Conservation (phyloP, 352 stramenopile genomes). For the Globisporangium spiculum region DNA sequence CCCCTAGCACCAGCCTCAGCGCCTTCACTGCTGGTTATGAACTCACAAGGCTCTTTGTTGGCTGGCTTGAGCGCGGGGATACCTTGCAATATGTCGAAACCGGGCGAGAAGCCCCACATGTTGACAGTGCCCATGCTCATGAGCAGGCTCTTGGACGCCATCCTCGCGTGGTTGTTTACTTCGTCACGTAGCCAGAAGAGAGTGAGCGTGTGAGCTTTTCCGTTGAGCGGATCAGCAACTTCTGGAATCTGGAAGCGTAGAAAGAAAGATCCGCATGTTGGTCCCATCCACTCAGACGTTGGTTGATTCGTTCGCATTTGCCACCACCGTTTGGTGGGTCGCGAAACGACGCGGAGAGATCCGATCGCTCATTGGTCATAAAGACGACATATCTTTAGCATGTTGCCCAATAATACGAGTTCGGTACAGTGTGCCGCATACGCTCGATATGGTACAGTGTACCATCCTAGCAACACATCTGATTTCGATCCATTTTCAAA, state of each 20-base stretch:
- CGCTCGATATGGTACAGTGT: neutral
- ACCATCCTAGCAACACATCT: neutral
- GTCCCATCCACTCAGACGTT: constrained; percentile 19
- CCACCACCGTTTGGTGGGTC: neutral
- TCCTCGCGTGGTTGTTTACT: neutral
- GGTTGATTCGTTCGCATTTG: constrained; percentile 19
- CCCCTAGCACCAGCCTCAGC: constrained; percentile 4
- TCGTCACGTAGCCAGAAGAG: neutral
- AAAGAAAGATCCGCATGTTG: constrained; percentile 12
- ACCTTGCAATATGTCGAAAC: constrained; percentile 54
- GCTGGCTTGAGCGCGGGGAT: neutral
- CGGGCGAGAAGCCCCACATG: constrained; percentile 87
- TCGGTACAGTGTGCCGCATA: neutral
- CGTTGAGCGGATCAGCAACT: neutral
- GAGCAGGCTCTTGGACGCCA: constrained; percentile 38
- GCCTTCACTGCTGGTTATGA: neutral
- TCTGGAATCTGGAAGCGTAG: neutral
- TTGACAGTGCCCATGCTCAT: constrained; percentile 81
- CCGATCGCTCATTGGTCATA: constrained; percentile 8
- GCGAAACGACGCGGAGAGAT: constrained; percentile 22
- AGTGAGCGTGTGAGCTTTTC: neutral
- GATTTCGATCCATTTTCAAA: neutral
- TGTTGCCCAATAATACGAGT: neutral
- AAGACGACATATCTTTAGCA: neutral
- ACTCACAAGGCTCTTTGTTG: neutral